Evolutionary conservation across 768 basidiomycete genomes (phyloP).

Genomic region (Suillus plorans): DNA sequence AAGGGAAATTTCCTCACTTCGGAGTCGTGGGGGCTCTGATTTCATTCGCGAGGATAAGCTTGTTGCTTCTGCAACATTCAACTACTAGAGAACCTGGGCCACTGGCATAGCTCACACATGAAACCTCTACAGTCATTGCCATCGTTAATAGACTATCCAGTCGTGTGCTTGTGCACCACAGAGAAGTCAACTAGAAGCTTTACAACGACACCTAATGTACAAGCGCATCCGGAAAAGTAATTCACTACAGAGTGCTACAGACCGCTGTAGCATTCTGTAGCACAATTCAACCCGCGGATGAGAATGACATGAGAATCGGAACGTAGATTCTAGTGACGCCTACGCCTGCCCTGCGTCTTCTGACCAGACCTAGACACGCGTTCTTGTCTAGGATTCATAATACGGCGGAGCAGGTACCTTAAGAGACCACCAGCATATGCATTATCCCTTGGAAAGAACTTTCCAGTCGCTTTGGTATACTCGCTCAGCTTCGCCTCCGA

Average conservation of each 20-base stretch:
- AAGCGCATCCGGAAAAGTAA: too few species aligned
- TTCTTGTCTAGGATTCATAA: constrained; percentile 12
- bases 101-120: not conserved
- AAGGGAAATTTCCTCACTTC: too few species aligned
- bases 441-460: constrained; percentile 28
- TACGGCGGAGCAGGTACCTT: constrained; percentile 25
- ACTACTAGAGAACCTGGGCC: not conserved
- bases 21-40: too few species aligned
- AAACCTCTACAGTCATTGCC: not conserved
- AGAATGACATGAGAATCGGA: not conserved
- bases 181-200: not conserved
- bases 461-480: constrained; percentile 20
- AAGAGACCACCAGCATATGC: constrained; percentile 31
- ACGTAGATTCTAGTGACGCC: not conserved
- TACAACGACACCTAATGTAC: not conserved
- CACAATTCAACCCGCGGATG: too few species aligned
- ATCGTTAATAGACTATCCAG: not conserved
- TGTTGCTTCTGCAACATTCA: not conserved
- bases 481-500: constrained; percentile 18
- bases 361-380: not conserved
- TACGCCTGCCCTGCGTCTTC: not conserved
- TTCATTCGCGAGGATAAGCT: too few species aligned
- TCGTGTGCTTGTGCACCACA: not conserved
- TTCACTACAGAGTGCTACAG: too few species aligned
- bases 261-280: too few species aligned